Evolutionary conservation across 352 stramenopile species (phyloP), one percentile per base, ranked within the genome.

Genomic region (Phytopythium vexans): DNA sequence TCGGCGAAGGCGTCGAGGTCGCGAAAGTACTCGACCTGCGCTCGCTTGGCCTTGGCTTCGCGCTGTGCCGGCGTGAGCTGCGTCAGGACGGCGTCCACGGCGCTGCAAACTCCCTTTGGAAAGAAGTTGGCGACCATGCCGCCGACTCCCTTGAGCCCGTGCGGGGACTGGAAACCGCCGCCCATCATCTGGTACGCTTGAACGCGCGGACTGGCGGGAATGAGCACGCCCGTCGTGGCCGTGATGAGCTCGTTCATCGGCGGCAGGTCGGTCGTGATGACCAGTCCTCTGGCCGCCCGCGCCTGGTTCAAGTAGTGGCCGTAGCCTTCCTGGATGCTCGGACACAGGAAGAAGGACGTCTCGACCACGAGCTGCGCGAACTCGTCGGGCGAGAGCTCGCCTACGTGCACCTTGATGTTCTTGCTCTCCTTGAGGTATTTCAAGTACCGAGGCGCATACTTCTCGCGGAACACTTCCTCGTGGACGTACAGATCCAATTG

Each of bases 281-380:
- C 71, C 21, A 85, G 14, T 0, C 66, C 70, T 12, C 65, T 60
- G 15, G 74, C 68, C 0, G 74, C 74, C 32, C 76, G 60, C 16
- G 74, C 76, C 51, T 87, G 76, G 49, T 87, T 87, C 42, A 87
- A 79, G 53, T 85, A 87, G 52, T 87, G 74, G 27, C 76, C 76
- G 58, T 83, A 85, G 16, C 72, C 72, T 39, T 86, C 75, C 44
- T 74, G 62, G 12, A 68, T 50, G 56, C 75, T 86, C 16, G 75
- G 61, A 37, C 75, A 83, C 52, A 86, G 58, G 39, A 83, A 82
- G 38, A 70, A 77, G 3, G 67, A 35, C 4, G 62, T 54, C 32
- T 80, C 68, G 2, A 66, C 55, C 39, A 84, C 66, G 6, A 86
- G 15, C 14, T 62, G 66, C 9, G 70, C 73, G 16, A 81, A 86